Conservation (phyloP, 345 rosid species). For the Dipteronia sinensis region DNA sequence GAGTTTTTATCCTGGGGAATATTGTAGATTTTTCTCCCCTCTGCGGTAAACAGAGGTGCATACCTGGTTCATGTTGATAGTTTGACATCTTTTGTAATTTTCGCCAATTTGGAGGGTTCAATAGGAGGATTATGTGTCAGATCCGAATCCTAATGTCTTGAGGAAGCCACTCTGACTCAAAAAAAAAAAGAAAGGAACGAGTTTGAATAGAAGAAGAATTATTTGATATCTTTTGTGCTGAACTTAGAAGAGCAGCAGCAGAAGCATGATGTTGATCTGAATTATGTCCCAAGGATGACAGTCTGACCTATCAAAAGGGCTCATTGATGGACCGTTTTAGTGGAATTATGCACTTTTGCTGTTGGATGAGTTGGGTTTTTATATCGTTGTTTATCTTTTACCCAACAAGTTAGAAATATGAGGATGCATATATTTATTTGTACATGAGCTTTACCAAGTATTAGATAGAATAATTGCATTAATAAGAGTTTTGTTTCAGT, state of each 20-base stretch:
- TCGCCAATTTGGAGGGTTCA: too few species aligned
- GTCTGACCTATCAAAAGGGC: not conserved
- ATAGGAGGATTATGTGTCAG: too few species aligned
- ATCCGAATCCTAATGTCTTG: not conserved
- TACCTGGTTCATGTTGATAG: not conserved
- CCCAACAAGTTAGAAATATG: too few species aligned
- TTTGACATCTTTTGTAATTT: not conserved
- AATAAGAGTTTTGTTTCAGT: not conserved
- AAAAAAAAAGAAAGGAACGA: not conserved
- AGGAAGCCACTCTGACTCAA: not conserved
- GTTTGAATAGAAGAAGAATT: too few species aligned
- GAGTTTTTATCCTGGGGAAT: too few species aligned
- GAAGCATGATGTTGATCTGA: not conserved
- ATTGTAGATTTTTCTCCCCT: not conserved
- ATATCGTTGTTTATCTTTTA: not conserved
- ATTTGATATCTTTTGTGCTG: too few species aligned
- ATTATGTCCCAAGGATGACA: not conserved
- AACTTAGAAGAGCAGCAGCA: not conserved
- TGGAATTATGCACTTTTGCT: not conserved
- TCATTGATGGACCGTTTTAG: not conserved
- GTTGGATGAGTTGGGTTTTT: not conserved
- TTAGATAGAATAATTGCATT: conserved; percentile 1
- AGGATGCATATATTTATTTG: not conserved
- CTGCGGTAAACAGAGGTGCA: not conserved
- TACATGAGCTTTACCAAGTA: not conserved